Percentiles rank a stretch among this genome's conserved stretches.
Conservation (phyloP, 2,329 filamentous ascomycete genomes). For the Fusarium caatingaense region DNA sequence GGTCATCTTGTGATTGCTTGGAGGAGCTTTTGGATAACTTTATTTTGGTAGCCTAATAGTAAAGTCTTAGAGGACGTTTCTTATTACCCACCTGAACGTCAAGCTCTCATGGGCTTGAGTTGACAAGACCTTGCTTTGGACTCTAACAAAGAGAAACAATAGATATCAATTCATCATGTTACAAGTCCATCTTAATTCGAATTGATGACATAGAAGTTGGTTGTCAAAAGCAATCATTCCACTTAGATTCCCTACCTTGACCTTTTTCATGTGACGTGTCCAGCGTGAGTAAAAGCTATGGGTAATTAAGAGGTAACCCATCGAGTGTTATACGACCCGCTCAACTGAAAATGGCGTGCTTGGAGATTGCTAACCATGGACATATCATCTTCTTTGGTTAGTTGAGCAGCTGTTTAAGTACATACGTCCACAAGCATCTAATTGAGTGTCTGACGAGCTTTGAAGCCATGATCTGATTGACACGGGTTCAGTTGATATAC, state of each 20-base stretch:
- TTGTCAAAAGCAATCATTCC: neutral
- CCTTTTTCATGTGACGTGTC: neutral
- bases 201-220: neutral
- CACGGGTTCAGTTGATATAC: neutral
- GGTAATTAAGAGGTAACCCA: neutral
- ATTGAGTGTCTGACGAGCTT: neutral
- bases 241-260: neutral
- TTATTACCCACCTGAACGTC: neutral
- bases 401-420: neutral
- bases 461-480: neutral
- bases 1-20: too few relatives aligned
- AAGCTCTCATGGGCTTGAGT: neutral
- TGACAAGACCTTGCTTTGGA: neutral
- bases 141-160: neutral
- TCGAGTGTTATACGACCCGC: neutral
- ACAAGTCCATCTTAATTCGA: neutral
- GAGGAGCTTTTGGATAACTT: too few relatives aligned
- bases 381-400: neutral
- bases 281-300: neutral
- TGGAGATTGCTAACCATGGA: neutral
- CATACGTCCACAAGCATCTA: neutral
- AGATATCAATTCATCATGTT: neutral
- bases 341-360: slow-evolving; percentile 5
- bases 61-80: too few relatives aligned
- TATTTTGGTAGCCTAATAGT: too few relatives aligned